A percentile compares a stretch with the other conserved stretches of the same genome.
Evolutionary conservation across 768 basidiomycete species (phyloP).

Genomic region (Naganishia vishniacii): DNA sequence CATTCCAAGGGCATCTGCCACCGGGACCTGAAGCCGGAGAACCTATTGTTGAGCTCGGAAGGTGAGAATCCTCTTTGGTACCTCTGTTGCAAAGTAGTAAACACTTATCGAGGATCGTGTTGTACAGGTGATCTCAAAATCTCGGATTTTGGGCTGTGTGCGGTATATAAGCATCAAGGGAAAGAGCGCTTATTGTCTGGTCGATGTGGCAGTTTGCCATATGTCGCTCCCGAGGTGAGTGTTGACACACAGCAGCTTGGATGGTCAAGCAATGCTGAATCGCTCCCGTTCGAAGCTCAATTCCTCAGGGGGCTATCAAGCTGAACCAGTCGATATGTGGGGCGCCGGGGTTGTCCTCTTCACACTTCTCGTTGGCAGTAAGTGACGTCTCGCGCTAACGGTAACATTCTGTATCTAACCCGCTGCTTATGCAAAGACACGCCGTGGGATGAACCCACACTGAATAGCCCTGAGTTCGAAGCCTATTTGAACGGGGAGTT

Average conservation of each 20-base stretch:
- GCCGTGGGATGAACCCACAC: constrained; percentile 92
- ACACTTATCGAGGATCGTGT: background rate
- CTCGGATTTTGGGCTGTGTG: constrained; percentile 88
- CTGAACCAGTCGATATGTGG: constrained; percentile 94
- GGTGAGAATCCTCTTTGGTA: constrained; percentile 52
- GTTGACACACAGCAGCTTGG: background rate
- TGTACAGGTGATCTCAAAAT: constrained; percentile 64
- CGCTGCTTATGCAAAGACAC: constrained; percentile 59
- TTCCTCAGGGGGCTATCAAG: constrained; percentile 64
- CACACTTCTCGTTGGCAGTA: constrained; percentile 83
- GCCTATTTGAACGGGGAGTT: constrained; percentile 69
- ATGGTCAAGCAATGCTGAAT: background rate
- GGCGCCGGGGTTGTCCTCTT: constrained; percentile 91
- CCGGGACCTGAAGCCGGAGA: constrained; percentile 95
- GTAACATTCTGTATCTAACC: background rate
- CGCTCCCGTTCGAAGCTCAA: constrained; percentile 56
- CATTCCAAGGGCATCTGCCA: constrained; percentile 88
- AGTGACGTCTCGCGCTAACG: constrained; percentile 23
- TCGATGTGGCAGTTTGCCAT: constrained; percentile 84
- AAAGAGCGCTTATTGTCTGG: constrained; percentile 71
- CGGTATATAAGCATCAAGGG: constrained; percentile 83
- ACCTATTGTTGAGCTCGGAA: constrained; percentile 73
- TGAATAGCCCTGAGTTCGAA: constrained; percentile 68
- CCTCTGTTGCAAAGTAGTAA: background rate
- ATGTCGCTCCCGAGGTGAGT: constrained; percentile 85